Base-by-base conservation (phyloP, 352 stramenopile genomes). In the Phytophthora meadii region DNA sequence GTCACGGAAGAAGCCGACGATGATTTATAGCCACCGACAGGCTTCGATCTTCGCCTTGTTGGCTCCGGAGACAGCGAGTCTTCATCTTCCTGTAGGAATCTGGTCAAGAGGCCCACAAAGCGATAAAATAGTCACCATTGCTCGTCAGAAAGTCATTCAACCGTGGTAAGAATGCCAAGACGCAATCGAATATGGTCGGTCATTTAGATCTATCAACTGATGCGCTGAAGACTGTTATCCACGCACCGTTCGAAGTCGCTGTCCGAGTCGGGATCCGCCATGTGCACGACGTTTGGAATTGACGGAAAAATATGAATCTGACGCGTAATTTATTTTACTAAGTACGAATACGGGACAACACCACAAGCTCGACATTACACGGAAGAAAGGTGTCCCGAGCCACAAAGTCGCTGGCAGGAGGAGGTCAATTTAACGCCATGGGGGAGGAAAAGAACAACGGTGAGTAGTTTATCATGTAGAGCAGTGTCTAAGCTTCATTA, bases 171-270 rank as follows among this genome's bases (percentile, higher is more conserved):
- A 53, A 55, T 11, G 22, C 11, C 10, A 34, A 27, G 5, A 17
- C n/a, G 4, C n/a, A 30, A 9, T 3, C n/a, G 1, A 1, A n/a
- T 37, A 54, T 67, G 22, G 14, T 56, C 12, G 17, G 12, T 1
- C 1, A 7, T 45, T 17, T 17, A 28, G 12, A 53, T 55, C 48
- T n/a, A 36, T 25, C 42, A 25, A 37, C 37, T 2, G 27, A 55
- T 5, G 11, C 9, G 22, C 25, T 14, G 15, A 47, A 57, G 24
- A 1, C 11, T n/a, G 49, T 7, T 15, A 30, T 51, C 37, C 22
- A 66, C 68, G 48, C 68, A 89, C 82, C 79, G 72, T 74, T 79
- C 76, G 65, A 92, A 92, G 44, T 88, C 81, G 30, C 80, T 64
- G 46, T 89, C 79, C 50, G 77, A 87, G 56, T 88, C 79, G 54